Percentiles rank a stretch among this genome's conserved stretches.
Conservation (phyloP, 2,329 filamentous ascomycete genomes). For the Coniochaeta ligniaria region DNA sequence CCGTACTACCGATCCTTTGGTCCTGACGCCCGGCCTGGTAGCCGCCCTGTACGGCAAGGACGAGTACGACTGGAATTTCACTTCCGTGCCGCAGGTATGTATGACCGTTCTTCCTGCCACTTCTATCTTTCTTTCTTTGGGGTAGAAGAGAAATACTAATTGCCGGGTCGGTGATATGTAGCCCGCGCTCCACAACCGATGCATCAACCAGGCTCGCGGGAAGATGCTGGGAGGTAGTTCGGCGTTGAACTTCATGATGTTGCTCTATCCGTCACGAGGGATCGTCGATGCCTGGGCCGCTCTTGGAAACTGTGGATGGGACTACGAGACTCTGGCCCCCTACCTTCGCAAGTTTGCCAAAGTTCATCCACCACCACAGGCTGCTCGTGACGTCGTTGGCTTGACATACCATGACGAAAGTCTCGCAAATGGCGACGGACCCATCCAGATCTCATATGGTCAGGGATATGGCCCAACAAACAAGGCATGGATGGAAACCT, state of each 20-base stretch:
- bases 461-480: conserved; percentile 24
- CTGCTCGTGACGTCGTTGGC: conserved; percentile 18
- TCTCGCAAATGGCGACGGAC: conserved; percentile 22
- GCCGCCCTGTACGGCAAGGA: conserved; percentile 23
- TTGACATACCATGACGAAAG: conserved; percentile 24
- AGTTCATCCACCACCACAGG: conserved; percentile 18
- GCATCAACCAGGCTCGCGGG: conserved; percentile 23
- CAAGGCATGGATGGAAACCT: conserved; percentile 28
- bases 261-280: conserved; percentile 16
- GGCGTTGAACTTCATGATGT: conserved; percentile 19
- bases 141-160: too few relatives aligned
- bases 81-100: conserved; percentile 24
- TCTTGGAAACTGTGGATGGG: conserved; percentile 19
- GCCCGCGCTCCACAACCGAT: conserved; percentile 20
- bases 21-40: conserved; percentile 28
- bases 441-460: conserved; percentile 27
- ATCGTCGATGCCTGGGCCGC: conserved; percentile 20
- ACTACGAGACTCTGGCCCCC: conserved; percentile 17
- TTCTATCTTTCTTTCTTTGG: too few relatives aligned
- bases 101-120: too few relatives aligned
- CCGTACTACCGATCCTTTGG: conserved; percentile 22
- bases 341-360: conserved; percentile 27
- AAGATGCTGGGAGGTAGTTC: conserved; percentile 24
- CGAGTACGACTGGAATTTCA: conserved; percentile 32
- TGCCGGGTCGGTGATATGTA: conserved; percentile 1